Evolutionary conservation across 1,284 basidiomycete species (phyloP), one percentile per base, ranked within the genome.

Genomic region (Boletus hoseneyae): DNA sequence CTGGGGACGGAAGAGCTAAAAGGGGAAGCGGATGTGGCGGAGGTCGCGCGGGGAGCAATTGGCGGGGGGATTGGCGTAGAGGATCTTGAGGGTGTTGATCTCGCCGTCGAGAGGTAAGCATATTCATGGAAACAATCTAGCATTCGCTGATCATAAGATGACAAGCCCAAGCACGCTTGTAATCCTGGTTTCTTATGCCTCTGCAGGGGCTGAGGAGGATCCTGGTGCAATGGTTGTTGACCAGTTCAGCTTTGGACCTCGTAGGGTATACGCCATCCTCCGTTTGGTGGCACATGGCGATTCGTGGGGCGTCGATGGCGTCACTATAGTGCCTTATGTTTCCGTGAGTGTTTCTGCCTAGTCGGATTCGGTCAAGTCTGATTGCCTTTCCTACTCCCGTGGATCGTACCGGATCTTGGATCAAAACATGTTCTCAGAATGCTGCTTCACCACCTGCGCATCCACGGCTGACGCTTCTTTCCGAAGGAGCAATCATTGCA

Each of bases 291-390:
- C 52, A 19, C 61, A 67, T 27, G 50, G 54, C 19, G 59, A 67
- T 37, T 55, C 53, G 4, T 68, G 64, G 63, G 55, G 61, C 8
- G 55, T 55, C 16, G 53, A 62, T 43, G 70, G 70, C 12, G 66
- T 83, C 29, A 78, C 73, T 39, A 73, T 72, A 33, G 80, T 90
- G 6, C 87, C 87, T 15, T 90, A 89, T 61, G 82, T 90, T 65
- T 83, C 80, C 51, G 88, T 90, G 57, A 61, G 83, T 67, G 19
- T 54, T 16, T 40, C 51, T 50, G 40, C n/a, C 13, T 36, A 25
- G 16, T 33, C 42, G 4, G n/a, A 30, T 45, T 47, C 2, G 10
- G 29, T 33, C 35, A n/a, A 21, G 23, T 13, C 45, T 56, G 37
- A 50, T 29, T 34, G 1, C 2, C n/a, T 32, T 51, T 36, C 10